phyloP scores from a whole-genome alignment of 495 filamentous ascomycete genomes.

The Cercophora samala region DNA sequence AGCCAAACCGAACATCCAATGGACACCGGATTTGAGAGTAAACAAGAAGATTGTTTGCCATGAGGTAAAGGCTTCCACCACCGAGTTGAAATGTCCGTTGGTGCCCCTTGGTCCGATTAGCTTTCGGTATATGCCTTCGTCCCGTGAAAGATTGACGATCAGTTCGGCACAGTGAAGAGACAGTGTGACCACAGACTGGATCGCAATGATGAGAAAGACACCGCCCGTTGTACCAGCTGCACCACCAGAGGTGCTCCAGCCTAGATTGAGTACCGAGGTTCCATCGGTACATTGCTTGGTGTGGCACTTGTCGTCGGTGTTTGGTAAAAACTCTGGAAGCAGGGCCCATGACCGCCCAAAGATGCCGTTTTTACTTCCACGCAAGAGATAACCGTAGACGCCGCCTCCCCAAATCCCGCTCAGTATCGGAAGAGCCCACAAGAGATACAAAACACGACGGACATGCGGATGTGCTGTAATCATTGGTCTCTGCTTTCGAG shows the following conservation, averaged over 20 bases:
- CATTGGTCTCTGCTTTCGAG: conserved; percentile 31
- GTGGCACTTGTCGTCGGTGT: conserved; percentile 27
- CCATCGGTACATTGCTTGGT: conserved; percentile 32
- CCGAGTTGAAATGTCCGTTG: conserved; percentile 33
- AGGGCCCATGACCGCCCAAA: conserved; percentile 32
- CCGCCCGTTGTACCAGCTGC: conserved; percentile 25
- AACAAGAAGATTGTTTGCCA: conserved; percentile 47
- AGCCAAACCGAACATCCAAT: conserved; percentile 48
- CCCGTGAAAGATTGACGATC: conserved; percentile 45
- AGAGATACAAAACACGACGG: conserved; percentile 26
- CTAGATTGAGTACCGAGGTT: conserved; percentile 34
- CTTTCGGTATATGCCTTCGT: conserved; percentile 41
- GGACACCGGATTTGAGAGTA: conserved; percentile 40
- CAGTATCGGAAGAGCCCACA: conserved; percentile 30
- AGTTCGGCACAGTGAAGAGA: conserved; percentile 46
- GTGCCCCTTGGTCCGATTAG: conserved; percentile 32
- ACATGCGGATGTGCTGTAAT: conserved; percentile 29
- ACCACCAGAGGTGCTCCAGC: conserved; percentile 26
- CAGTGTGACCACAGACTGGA: conserved; percentile 39
- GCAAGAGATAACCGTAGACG: conserved; percentile 26
- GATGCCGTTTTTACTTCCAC: conserved; percentile 27
- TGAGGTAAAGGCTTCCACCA: conserved; percentile 36
- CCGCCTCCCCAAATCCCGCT: conserved; percentile 31
- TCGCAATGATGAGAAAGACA: conserved; percentile 31
- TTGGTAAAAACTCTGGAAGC: conserved; percentile 26